Conservation (phyloP, 306 rosid genomes). For the Cyamopsis tetragonoloba region DNA sequence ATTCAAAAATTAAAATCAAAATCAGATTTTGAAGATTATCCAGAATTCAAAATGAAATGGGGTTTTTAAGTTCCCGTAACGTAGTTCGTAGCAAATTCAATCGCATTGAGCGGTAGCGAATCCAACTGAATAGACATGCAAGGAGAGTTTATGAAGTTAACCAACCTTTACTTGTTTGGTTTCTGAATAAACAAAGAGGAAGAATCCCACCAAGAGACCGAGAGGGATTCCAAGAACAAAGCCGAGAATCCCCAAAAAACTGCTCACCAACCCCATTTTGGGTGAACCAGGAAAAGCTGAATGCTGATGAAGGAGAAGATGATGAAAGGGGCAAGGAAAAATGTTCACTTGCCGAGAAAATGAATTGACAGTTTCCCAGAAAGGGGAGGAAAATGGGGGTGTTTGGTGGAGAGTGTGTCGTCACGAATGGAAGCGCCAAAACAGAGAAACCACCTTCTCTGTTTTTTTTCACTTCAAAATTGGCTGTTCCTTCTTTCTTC, state of each 20-base stretch:
- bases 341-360: background rate
- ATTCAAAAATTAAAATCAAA: background rate
- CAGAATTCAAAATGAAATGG: background rate
- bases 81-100: too few relatives aligned
- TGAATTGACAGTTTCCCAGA: slow-evolving; percentile 8
- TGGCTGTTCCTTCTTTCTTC: background rate
- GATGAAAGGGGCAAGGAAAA: background rate
- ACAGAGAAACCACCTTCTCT: slow-evolving; percentile 23
- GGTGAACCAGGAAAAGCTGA: background rate
- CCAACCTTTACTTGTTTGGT: slow-evolving; percentile 62
- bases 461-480: slow-evolving; percentile 16
- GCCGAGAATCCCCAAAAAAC: slow-evolving; percentile 65
- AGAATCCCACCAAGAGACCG: slow-evolving; percentile 79
- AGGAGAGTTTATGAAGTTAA: background rate
- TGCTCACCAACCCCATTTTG: slow-evolving; percentile 65
- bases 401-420: background rate
- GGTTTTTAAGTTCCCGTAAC: background rate
- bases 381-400: slow-evolving; percentile 3
- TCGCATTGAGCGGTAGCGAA: slow-evolving; percentile 9
- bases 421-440: slow-evolving; percentile 42
- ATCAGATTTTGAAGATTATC: slow-evolving; percentile 25
- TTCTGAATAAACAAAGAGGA: slow-evolving; percentile 61
- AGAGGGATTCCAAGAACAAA: slow-evolving; percentile 75
- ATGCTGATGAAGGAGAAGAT: background rate
- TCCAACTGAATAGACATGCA: background rate